Percentiles rank a stretch among this genome's conserved stretches.
Evolutionary conservation across 169 alveolate genomes (phyloP).

Genomic region (Cryptosporidium sp.): DNA sequence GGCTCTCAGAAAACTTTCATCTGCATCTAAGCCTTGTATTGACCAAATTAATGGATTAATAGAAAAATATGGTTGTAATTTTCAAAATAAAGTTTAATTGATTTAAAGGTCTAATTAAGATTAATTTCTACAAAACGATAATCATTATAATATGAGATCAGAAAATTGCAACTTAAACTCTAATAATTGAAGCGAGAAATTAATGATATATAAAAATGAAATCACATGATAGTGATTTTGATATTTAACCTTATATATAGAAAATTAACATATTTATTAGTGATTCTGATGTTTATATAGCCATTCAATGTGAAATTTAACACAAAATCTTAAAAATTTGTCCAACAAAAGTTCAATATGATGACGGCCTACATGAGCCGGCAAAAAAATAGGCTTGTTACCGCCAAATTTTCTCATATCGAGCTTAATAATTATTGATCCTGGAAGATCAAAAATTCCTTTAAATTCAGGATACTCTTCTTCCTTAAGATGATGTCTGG

Average conservation of each 20-base stretch:
- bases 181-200: background rate
- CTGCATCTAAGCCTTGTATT: conserved; percentile 61
- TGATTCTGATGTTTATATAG: background rate
- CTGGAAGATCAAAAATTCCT: conserved; percentile 63
- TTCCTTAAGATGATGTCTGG: conserved; percentile 41
- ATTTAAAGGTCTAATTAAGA: background rate
- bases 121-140: background rate
- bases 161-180: background rate
- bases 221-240: background rate
- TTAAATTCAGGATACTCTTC: conserved; percentile 38
- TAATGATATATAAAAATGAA: background rate
- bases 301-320: conserved; percentile 62
- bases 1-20: background rate
- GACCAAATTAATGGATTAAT: conserved; percentile 21
- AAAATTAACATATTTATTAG: background rate
- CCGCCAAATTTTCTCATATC: background rate
- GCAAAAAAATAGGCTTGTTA: conserved; percentile 32
- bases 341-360: conserved; percentile 70
- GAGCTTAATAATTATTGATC: conserved; percentile 38
- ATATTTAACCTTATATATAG: background rate
- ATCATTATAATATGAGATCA: background rate
- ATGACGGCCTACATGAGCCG: conserved; percentile 76
- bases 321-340: conserved; percentile 55
- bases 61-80: conserved; percentile 39
- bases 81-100: conserved; percentile 20